A percentile compares a stretch with the other conserved stretches of the same genome.
phyloP scores from a whole-genome alignment of 225 moss, liverwort and hornwort genomes.

The Lunularia cruciata region DNA sequence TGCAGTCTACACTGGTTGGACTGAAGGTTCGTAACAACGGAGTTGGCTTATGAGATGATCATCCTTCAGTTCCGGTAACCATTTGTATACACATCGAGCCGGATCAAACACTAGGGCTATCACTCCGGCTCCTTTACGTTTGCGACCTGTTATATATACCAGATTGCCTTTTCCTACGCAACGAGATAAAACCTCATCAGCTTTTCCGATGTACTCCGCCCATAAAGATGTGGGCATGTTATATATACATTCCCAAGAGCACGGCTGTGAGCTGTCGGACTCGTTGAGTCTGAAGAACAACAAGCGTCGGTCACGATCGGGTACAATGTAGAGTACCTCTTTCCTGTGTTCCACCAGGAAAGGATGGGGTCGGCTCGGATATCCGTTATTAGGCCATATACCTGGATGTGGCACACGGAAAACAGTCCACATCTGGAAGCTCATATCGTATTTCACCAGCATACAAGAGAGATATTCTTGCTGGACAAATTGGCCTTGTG shows the following conservation, averaged over 20 bases:
- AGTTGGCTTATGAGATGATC: conserved; percentile 13
- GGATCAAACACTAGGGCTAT: conserved; percentile 22
- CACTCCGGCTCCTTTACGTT: conserved; percentile 18
- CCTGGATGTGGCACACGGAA: conserved; percentile 17
- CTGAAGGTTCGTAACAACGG: conserved; percentile 16
- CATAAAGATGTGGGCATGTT: conserved; percentile 3
- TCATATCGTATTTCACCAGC: neutral
- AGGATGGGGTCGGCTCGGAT: neutral
- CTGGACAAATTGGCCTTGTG: neutral
- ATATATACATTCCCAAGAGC: neutral
- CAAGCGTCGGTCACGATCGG: neutral
- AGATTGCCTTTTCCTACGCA: conserved; percentile 15
- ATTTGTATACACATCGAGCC: conserved; percentile 2
- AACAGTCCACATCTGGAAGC: neutral
- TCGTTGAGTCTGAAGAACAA: conserved; percentile 3
- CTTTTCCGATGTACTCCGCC: conserved; percentile 9
- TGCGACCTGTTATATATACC: conserved; percentile 15
- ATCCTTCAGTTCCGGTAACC: conserved; percentile 20
- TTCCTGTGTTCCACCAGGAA: conserved; percentile 18
- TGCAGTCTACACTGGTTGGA: conserved; percentile 8
- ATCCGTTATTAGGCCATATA: neutral
- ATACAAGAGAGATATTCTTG: neutral
- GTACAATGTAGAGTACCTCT: conserved; percentile 1
- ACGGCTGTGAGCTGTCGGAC: no score
- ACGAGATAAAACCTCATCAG: neutral